These are phyloP conservation scores for Cryptomeria japonica DNA, from an alignment of 75 land plant genomes.

Conservation along the genomic window DNA sequence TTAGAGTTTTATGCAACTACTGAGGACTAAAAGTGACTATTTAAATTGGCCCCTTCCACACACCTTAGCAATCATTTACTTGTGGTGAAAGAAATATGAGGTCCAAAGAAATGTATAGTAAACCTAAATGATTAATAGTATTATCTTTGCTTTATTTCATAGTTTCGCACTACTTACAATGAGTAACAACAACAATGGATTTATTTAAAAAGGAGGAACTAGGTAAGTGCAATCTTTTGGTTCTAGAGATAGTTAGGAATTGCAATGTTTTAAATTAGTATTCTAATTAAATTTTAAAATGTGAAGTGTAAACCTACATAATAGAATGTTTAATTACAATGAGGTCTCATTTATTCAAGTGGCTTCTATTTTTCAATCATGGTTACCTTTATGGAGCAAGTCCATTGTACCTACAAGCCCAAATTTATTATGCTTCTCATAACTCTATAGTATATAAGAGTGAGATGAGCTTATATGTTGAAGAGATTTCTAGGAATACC, in stretches of 20 bases:
- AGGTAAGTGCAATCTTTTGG: background rate
- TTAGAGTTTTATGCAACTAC: no score
- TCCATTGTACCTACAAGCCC: conserved; percentile 23
- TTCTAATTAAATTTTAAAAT: background rate
- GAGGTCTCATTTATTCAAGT: conserved; percentile 31
- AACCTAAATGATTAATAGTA: conserved; percentile 16
- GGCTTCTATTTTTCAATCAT: conserved; percentile 19
- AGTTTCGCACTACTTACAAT: conserved; percentile 17
- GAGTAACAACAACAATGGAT: background rate
- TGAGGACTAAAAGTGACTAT: conserved; percentile 24
- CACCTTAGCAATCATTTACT: conserved; percentile 22
- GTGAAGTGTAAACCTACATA: conserved; percentile 17
- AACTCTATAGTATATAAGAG: background rate
- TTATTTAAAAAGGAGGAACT: no score
- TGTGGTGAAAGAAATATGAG: conserved; percentile 23
- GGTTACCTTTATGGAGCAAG: conserved; percentile 26
- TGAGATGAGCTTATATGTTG: background rate
- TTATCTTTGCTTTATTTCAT: conserved; percentile 1
- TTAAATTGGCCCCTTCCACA: conserved; percentile 29
- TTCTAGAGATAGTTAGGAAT: no score
- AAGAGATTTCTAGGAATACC: conserved; percentile 12
- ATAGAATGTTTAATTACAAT: conserved; percentile 29
- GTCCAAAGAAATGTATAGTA: conserved; percentile 26
- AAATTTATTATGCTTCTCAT: no score
- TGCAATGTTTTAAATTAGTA: background rate